Conservation (phyloP, 352 stramenopile species). For the Phytophthora parvispora region DNA sequence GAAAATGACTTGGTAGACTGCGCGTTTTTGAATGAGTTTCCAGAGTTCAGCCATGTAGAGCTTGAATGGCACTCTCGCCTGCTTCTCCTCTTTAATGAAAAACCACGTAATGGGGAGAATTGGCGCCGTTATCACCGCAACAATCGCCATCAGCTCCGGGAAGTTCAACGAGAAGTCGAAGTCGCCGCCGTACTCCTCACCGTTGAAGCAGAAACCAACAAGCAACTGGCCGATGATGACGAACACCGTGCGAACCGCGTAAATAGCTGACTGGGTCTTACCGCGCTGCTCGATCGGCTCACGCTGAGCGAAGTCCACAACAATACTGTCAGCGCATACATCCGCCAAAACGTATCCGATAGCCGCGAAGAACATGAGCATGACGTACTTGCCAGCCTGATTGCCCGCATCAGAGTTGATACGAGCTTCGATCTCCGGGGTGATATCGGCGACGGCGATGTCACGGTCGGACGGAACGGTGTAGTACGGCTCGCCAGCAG, state of each 20-base stretch:
- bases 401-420: conserved; percentile 30
- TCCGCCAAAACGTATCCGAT: conserved; percentile 67
- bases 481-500: conserved; percentile 45
- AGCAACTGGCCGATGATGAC: conserved; percentile 26
- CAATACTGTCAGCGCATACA: conserved; percentile 58
- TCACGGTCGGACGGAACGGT: conserved; percentile 20
- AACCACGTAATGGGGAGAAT: conserved; percentile 34
- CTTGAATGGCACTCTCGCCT: conserved; percentile 16
- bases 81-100: conserved; percentile 51
- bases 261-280: conserved; percentile 47
- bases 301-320: conserved; percentile 44
- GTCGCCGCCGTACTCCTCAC: conserved; percentile 33
- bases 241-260: conserved; percentile 34
- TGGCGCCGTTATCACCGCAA: conserved; percentile 12
- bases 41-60: conserved; percentile 40
- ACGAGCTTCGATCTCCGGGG: conserved; percentile 18
- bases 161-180: conserved; percentile 35
- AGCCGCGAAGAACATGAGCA: conserved; percentile 60
- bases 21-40: conserved; percentile 37
- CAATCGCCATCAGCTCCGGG: conserved; percentile 24
- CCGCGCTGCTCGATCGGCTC: conserved; percentile 43
- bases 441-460: conserved; percentile 24
- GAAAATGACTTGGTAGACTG: conserved; percentile 49
- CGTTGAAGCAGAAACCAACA: conserved; percentile 34
- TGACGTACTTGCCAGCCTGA: conserved; percentile 39